Conservation (phyloP, 805 yeast species). For the Wickerhamiella azyma region DNA sequence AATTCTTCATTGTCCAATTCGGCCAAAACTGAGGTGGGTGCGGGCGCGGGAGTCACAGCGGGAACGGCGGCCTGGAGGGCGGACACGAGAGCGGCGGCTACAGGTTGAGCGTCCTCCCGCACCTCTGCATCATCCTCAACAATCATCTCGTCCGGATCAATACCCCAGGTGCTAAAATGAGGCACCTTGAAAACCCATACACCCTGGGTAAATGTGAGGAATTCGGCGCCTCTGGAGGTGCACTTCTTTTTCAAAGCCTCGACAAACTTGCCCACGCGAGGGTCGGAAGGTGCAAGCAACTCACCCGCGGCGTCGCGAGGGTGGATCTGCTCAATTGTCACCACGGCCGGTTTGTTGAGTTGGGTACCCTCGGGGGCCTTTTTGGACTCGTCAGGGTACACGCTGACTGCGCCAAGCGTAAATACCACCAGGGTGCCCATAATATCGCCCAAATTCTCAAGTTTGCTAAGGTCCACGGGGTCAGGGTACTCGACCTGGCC, state of each 20-base stretch:
- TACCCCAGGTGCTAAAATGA: slow-evolving; percentile 93
- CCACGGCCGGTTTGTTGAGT: slow-evolving; percentile 55
- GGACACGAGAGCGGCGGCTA: too few species aligned
- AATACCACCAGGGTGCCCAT: slow-evolving; percentile 54
- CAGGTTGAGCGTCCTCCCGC: too few species aligned
- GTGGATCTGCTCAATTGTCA: slow-evolving; percentile 62
- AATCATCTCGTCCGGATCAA: slow-evolving; percentile 26
- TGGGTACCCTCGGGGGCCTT: slow-evolving; percentile 61
- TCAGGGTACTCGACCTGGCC: slow-evolving; percentile 57
- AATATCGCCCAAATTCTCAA: slow-evolving; percentile 44
- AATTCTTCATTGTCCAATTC: not conserved
- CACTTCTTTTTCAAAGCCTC: slow-evolving; percentile 34
- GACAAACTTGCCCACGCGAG: slow-evolving; percentile 39
- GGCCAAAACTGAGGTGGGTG: slow-evolving; percentile 2
- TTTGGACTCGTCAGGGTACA: slow-evolving; percentile 51
- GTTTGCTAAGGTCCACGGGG: slow-evolving; percentile 65
- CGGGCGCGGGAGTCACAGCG: not conserved
- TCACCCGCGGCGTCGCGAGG: slow-evolving; percentile 47
- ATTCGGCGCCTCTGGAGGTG: slow-evolving; percentile 55
- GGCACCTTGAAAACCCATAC: slow-evolving; percentile 71
- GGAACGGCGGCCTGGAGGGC: too few species aligned
- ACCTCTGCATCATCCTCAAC: slow-evolving; percentile 16
- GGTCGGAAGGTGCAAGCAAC: slow-evolving; percentile 57
- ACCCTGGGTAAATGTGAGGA: slow-evolving; percentile 59
- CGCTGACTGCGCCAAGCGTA: slow-evolving; percentile 43